These are phyloP conservation scores for Mycena maculata DNA, from an alignment of 768 basidiomycete species.

Conservation along the genomic window DNA sequence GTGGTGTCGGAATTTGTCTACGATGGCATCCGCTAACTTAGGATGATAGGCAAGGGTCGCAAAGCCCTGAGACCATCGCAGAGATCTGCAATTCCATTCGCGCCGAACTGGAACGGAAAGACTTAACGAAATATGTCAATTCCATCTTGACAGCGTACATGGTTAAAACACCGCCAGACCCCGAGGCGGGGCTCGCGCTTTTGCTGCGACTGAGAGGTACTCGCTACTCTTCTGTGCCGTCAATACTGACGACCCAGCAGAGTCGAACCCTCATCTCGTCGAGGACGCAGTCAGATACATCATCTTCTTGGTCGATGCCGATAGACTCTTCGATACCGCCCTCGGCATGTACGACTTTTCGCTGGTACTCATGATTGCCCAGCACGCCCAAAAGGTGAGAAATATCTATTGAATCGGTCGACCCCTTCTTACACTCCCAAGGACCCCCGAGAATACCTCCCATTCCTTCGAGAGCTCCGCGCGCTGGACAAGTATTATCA, in stretches of 20 bases:
- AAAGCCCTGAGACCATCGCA: conserved; percentile 68
- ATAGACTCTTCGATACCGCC: conserved; percentile 91
- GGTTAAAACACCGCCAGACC: conserved; percentile 90
- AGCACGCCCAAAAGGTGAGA: conserved; percentile 92
- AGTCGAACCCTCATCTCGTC: conserved; percentile 76
- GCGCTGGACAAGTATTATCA: conserved; percentile 86
- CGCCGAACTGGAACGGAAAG: conserved; percentile 73
- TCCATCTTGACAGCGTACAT: conserved; percentile 93
- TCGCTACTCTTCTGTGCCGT: conserved; percentile 11
- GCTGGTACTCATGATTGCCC: conserved; percentile 94
- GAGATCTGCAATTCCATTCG: conserved; percentile 84
- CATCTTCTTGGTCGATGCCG: conserved; percentile 96
- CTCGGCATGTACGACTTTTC: conserved; percentile 99
- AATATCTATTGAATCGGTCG: not conserved
- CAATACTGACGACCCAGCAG: conserved; percentile 42
- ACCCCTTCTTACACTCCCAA: conserved; percentile 45
- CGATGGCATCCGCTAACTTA: conserved; percentile 19
- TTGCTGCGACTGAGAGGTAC: conserved; percentile 84
- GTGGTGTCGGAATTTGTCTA: conserved; percentile 36
- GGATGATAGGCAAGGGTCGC: conserved; percentile 66
- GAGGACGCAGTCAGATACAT: conserved; percentile 99
- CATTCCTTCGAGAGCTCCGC: conserved; percentile 92
- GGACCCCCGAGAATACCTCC: conserved; percentile 98
- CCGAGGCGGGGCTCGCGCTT: conserved; percentile 84
- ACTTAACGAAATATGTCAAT: conserved; percentile 86